Evolutionary conservation across 2,329 filamentous ascomycete species (phyloP).

Genomic region (Plectosphaerella sp.): DNA sequence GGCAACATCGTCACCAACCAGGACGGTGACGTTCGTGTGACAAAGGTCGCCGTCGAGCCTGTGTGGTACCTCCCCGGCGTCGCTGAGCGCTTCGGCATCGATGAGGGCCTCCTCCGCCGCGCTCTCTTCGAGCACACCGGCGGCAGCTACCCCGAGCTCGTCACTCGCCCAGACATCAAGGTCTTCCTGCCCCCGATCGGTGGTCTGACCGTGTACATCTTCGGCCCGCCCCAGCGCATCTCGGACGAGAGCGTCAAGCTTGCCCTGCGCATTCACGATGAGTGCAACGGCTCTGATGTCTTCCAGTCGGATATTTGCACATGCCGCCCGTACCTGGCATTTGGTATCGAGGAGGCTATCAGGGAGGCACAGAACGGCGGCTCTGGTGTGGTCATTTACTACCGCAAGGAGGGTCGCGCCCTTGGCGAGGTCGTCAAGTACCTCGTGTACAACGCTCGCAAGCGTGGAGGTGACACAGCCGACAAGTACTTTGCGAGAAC

Average conservation of each 20-base stretch:
- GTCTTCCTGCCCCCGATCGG: slow-evolving; percentile 14
- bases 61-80: slow-evolving; percentile 14
- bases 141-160: slow-evolving; percentile 13
- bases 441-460: slow-evolving; percentile 74
- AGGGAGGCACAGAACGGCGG: slow-evolving; percentile 94
- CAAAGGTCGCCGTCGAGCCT: slow-evolving; percentile 14
- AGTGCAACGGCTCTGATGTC: slow-evolving; percentile 94
- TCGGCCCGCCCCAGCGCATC: slow-evolving; percentile 10
- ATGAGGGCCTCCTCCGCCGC: slow-evolving; percentile 10
- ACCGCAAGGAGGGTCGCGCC: slow-evolving; percentile 93
- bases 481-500: slow-evolving; percentile 95
- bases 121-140: slow-evolving; percentile 12
- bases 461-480: slow-evolving; percentile 72
- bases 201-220: slow-evolving; percentile 14
- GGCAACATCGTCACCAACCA: slow-evolving; percentile 9
- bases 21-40: slow-evolving; percentile 12
- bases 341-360: slow-evolving; percentile 94
- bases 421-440: slow-evolving; percentile 95
- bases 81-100: slow-evolving; percentile 11
- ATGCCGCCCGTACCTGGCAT: slow-evolving; percentile 91
- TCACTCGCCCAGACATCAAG: slow-evolving; percentile 13
- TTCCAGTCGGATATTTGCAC: slow-evolving; percentile 98
- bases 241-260: slow-evolving; percentile 12
- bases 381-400: slow-evolving; percentile 94
- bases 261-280: slow-evolving; percentile 8